Conservation (phyloP, 2,329 filamentous ascomycete genomes). For the Pseudocercospora musae region DNA sequence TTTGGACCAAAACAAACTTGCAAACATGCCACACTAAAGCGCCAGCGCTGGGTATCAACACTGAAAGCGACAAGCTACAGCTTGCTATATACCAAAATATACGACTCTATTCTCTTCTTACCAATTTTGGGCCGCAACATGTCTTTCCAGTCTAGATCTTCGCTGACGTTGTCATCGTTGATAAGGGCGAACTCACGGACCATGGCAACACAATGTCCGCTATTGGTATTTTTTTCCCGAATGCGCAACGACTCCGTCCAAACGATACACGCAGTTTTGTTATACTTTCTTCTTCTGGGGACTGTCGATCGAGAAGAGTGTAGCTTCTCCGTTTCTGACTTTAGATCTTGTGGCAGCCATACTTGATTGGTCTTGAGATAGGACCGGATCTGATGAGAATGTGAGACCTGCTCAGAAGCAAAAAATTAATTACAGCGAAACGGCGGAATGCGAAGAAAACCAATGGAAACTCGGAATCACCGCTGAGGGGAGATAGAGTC, state of each 20-base stretch:
- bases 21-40: background rate
- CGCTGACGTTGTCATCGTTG: constrained; percentile 5
- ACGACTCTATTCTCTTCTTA: background rate
- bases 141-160: background rate
- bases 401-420: background rate
- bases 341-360: background rate
- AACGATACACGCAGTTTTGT: constrained; percentile 10
- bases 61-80: background rate
- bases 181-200: constrained; percentile 4
- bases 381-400: background rate
- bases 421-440: too few species aligned
- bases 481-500: background rate
- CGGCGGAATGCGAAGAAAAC: too few species aligned
- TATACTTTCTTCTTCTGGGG: background rate
- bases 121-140: background rate
- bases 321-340: background rate
- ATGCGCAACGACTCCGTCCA: constrained; percentile 16
- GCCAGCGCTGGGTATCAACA: constrained; percentile 1
- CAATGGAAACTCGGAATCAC: background rate
- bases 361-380: background rate
- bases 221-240: background rate
- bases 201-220: constrained; percentile 12
- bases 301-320: background rate
- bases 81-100: constrained; percentile 3
- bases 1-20: background rate